Percentiles rank a stretch among this genome's conserved stretches.
Evolutionary conservation across 139 green algal species (phyloP).

Genomic region (Tetratostichococcus sp.): DNA sequence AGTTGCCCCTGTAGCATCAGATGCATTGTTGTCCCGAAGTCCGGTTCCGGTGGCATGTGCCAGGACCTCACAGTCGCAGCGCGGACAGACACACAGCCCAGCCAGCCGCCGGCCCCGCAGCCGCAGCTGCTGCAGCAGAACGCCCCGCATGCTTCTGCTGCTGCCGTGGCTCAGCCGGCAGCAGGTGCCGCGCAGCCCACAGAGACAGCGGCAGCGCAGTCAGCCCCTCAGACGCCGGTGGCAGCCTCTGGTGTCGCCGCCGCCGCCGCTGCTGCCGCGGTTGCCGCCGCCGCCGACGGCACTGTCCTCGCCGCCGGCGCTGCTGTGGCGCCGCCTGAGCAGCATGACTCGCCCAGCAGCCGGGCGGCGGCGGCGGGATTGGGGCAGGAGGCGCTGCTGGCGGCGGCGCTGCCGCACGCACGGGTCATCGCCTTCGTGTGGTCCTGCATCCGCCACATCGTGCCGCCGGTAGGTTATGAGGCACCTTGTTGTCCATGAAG

Average conservation of each 20-base stretch:
- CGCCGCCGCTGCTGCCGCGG: not conserved
- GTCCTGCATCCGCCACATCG: conserved; percentile 47
- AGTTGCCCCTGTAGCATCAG: no score
- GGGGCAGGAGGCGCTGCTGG: conserved; percentile 25
- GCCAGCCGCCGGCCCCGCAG: not conserved
- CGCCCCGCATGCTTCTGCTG: no score
- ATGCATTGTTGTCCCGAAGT: no score
- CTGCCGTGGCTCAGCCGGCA: no score
- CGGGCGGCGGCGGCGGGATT: not conserved
- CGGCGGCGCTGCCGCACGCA: conserved; percentile 34
- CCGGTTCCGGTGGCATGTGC: no score
- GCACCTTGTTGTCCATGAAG: no score
- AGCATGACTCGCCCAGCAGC: conserved; percentile 4
- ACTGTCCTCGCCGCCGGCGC: no score
- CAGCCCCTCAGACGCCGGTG: not conserved
- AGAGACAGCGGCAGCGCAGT: no score
- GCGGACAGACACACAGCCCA: not conserved
- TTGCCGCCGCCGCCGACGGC: not conserved
- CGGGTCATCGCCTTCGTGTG: conserved; percentile 64
- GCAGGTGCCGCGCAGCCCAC: not conserved
- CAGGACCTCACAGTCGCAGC: not conserved
- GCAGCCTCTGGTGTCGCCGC: not conserved
- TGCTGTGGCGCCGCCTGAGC: conserved; percentile 3
- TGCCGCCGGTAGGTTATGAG: conserved; percentile 31
- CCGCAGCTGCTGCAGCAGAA: no score